A percentile compares a stretch with the other conserved stretches of the same genome.
phyloP scores from a whole-genome alignment of 257 asterid genomes.

The Nicotiana attenuata region DNA sequence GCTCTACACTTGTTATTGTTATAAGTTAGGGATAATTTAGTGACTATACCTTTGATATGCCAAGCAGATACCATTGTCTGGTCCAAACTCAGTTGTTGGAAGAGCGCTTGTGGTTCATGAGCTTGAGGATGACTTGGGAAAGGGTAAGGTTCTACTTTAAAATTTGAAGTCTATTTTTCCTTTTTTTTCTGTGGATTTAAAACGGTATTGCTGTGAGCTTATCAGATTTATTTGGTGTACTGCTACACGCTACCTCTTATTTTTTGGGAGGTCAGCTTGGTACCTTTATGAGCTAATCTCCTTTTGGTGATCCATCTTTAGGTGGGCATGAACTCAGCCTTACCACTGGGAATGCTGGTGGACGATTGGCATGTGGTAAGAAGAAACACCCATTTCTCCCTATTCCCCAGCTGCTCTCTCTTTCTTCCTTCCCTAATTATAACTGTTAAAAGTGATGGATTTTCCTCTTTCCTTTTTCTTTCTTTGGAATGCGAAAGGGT shows the following conservation, averaged over 20 bases:
- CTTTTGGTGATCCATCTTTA: conserved; percentile 19
- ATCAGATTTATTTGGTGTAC: not conserved
- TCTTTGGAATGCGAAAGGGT: not conserved
- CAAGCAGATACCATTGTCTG: conserved; percentile 72
- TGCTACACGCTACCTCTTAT: not conserved
- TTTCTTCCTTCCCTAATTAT: not conserved
- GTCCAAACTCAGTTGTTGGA: conserved; percentile 86
- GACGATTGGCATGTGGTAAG: conserved; percentile 96
- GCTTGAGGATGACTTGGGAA: conserved; percentile 93
- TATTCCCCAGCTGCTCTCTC: not conserved
- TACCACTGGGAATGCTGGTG: conserved; percentile 92
- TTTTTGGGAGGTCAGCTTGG: not conserved
- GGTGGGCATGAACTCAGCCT: conserved; percentile 98
- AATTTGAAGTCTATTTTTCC: not conserved
- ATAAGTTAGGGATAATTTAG: not conserved
- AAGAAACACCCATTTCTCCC: not conserved
- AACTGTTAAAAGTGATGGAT: not conserved
- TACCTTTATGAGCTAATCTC: not conserved
- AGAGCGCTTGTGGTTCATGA: conserved; percentile 97
- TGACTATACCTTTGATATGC: not conserved
- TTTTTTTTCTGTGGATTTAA: not conserved
- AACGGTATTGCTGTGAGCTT: not conserved
- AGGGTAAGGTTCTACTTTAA: conserved; percentile 46
- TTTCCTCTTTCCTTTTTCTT: not conserved
- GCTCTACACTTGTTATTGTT: not conserved